These are phyloP conservation scores for Sporobolomyces phaffii DNA, from an alignment of 768 basidiomycete genomes.

Conservation along the genomic window DNA sequence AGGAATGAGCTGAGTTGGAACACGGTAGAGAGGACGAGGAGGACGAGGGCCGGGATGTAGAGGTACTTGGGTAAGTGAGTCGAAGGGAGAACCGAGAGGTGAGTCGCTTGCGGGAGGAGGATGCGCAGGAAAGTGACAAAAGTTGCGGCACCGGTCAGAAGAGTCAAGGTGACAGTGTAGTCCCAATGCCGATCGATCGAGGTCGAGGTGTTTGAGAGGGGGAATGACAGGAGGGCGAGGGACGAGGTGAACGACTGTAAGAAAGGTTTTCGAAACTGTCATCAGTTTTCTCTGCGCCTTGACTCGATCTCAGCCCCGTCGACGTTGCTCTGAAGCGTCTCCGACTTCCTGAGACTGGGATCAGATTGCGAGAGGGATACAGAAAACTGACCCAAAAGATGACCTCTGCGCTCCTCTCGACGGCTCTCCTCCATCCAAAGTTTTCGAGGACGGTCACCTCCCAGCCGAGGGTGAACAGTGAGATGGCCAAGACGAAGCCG, in stretches of 20 bases:
- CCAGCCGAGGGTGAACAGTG: conserved; percentile 14
- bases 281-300: no score
- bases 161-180: conserved; percentile 20
- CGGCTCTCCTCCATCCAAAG: background rate
- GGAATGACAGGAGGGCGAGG: conserved; percentile 14
- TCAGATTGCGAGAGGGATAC: background rate
- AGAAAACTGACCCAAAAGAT: conserved; percentile 20
- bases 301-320: no score
- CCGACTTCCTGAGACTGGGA: no score
- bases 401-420: background rate
- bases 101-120: conserved; percentile 29
- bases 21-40: background rate
- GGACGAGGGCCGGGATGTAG: background rate
- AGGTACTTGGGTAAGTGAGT: background rate
- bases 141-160: conserved; percentile 9
- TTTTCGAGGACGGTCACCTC: background rate
- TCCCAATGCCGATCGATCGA: conserved; percentile 26
- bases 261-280: background rate
- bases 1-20: conserved; percentile 7
- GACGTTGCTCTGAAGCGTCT: no score
- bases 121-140: conserved; percentile 18
- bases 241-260: conserved; percentile 4
- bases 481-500: background rate
- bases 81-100: conserved; percentile 12
- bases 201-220: conserved; percentile 1